Conservation (phyloP, 257 asterid species). For the Nicotiana attenuata region DNA sequence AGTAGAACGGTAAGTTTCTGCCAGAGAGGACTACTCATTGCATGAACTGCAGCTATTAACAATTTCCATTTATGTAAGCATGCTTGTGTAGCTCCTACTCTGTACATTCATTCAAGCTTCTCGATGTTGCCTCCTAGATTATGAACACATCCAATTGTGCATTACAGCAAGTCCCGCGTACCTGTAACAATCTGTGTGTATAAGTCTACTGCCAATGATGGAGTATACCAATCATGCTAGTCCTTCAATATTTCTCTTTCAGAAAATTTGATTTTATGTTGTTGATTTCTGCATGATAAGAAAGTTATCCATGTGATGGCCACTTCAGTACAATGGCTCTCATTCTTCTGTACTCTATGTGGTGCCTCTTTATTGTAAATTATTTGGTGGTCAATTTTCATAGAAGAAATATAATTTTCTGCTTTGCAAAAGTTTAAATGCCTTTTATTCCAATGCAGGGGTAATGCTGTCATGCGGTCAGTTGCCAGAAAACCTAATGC, state of each 20-base stretch:
- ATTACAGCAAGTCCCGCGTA: neutral
- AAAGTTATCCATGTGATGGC: neutral
- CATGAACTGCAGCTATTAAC: neutral
- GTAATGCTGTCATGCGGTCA: constrained; percentile 72
- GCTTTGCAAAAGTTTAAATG: neutral
- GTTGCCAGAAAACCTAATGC: constrained; percentile 47
- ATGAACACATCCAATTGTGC: neutral
- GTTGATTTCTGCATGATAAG: neutral
- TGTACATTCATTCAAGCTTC: neutral
- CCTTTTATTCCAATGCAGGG: constrained; percentile 37
- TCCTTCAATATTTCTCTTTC: neutral
- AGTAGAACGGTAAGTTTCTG: constrained; percentile 48
- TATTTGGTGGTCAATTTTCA: neutral
- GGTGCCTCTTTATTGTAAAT: neutral
- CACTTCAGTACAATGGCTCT: neutral
- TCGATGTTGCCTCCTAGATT: neutral
- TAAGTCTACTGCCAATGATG: neutral
- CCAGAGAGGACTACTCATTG: neutral
- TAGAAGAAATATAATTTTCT: neutral
- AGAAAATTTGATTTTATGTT: neutral
- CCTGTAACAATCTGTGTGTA: neutral
- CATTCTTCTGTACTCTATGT: neutral
- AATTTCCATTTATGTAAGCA: neutral
- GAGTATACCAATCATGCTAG: neutral
- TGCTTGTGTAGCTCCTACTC: neutral